phyloP scores from a whole-genome alignment of 208 protist genomes.

The Acanthamoeba lugdunensis region DNA sequence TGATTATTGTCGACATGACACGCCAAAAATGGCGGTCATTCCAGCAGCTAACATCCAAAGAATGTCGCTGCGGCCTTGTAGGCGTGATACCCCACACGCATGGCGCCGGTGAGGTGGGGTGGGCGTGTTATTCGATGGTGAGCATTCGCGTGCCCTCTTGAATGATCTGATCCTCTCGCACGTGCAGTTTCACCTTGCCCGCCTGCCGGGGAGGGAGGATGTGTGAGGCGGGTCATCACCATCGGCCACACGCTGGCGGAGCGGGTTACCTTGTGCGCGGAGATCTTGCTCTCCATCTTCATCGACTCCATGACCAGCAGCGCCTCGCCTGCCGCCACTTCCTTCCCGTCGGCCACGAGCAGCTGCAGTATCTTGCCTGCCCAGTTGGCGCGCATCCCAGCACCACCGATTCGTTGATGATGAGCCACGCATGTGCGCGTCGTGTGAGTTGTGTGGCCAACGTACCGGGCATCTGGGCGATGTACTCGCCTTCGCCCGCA shows the following conservation, averaged over 20 bases:
- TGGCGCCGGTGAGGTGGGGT: neutral
- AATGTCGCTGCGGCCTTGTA: too few relatives aligned
- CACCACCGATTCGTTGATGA: neutral
- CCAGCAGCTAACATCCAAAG: too few relatives aligned
- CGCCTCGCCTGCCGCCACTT: slow-evolving; percentile 89
- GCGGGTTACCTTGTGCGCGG: neutral
- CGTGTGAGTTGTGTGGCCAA: neutral
- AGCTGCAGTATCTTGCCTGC: slow-evolving; percentile 92
- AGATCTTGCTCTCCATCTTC: slow-evolving; percentile 92
- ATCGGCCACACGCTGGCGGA: neutral
- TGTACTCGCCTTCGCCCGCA: slow-evolving; percentile 16
- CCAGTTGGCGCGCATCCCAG: neutral
- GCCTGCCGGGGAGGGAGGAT: neutral
- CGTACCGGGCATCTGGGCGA: slow-evolving; percentile 37
- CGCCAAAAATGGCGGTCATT: too few relatives aligned
- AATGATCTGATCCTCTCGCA: slow-evolving; percentile 4
- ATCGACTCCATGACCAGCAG: slow-evolving; percentile 94
- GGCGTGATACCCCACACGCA: too few relatives aligned
- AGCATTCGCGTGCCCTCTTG: slow-evolving; percentile 11
- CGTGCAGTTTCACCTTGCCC: neutral
- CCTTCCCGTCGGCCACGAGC: slow-evolving; percentile 87
- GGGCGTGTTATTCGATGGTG: neutral
- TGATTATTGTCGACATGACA: too few relatives aligned
- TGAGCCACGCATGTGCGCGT: neutral
- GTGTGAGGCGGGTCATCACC: neutral